Evolutionary conservation across 345 rosid genomes (phyloP).

Genomic region (Microthlaspi erraticum): DNA sequence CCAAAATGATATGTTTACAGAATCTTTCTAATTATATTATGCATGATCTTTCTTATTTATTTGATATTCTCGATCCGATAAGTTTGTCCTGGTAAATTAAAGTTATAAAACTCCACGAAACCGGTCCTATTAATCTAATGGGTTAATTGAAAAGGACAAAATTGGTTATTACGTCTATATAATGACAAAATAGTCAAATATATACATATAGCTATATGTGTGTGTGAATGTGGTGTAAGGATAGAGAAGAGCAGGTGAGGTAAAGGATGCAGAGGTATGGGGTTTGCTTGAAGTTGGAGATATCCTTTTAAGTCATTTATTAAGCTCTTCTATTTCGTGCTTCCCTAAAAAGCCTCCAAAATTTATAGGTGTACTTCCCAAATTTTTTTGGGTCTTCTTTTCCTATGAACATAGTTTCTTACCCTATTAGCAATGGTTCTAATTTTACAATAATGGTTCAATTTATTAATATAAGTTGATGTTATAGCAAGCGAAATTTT

Average conservation of each 20-base stretch:
- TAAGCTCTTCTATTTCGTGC: conserved; percentile 10
- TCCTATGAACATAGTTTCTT: background rate
- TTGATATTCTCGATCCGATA: conserved; percentile 19
- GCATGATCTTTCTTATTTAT: background rate
- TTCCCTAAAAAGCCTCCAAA: conserved; percentile 33
- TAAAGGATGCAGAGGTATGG: conserved; percentile 49
- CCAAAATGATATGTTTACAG: no score
- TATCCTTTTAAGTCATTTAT: conserved; percentile 34
- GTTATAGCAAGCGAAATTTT: background rate
- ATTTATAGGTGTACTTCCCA: conserved; percentile 33
- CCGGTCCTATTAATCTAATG: conserved; percentile 28
- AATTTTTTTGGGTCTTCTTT: conserved; percentile 6
- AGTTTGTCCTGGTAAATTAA: conserved; percentile 24
- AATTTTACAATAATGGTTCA: background rate
- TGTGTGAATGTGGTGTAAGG: conserved; percentile 24
- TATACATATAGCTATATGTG: background rate
- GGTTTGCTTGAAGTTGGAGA: conserved; percentile 46
- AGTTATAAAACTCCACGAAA: conserved; percentile 18
- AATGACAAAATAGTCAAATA: conserved; percentile 34
- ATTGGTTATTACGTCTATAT: conserved; percentile 37
- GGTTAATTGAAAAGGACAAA: conserved; percentile 38
- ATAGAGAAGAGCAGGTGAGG: conserved; percentile 47
- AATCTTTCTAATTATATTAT: background rate
- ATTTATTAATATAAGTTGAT: background rate
- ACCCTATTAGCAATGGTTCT: background rate